A percentile compares a stretch with the other conserved stretches of the same genome.
Evolutionary conservation across 441 rosid species (phyloP).

Genomic region (Mallotus repandus): DNA sequence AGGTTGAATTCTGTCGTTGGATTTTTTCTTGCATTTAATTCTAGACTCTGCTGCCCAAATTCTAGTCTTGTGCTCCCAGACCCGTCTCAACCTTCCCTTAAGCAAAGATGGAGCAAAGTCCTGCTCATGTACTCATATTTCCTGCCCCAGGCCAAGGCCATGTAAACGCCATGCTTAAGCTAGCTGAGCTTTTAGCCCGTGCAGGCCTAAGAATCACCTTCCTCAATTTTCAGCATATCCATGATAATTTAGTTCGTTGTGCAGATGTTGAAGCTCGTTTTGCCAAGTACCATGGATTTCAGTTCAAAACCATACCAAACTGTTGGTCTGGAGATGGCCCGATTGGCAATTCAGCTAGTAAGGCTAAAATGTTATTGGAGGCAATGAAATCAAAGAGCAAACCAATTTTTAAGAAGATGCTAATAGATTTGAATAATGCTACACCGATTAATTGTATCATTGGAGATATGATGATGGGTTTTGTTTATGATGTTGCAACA

Average conservation of each 20-base stretch:
- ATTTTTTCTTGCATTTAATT: too few species aligned
- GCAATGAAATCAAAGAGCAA: slow-evolving; percentile 6
- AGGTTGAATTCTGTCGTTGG: too few species aligned
- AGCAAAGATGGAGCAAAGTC: neutral
- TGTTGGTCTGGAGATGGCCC: neutral
- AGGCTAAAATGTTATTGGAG: neutral
- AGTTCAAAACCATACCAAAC: slow-evolving; percentile 8
- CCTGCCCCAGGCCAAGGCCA: slow-evolving; percentile 49
- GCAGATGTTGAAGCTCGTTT: slow-evolving; percentile 21
- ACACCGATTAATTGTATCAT: slow-evolving; percentile 35
- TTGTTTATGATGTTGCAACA: slow-evolving; percentile 24
- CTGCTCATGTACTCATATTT: slow-evolving; percentile 46
- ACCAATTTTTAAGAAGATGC: slow-evolving; percentile 26
- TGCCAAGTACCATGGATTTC: slow-evolving; percentile 14
- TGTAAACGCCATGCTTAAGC: slow-evolving; percentile 45
- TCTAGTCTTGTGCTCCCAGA: too few species aligned
- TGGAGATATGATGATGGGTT: slow-evolving; percentile 34
- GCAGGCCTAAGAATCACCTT: slow-evolving; percentile 36
- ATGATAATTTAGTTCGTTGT: slow-evolving; percentile 1
- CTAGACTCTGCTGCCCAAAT: too few species aligned
- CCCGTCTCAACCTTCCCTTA: too few species aligned
- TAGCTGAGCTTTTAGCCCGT: slow-evolving; percentile 42
- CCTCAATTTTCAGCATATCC: slow-evolving; percentile 11
- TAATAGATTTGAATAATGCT: slow-evolving; percentile 1
- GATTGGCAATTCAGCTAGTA: neutral